These are phyloP conservation scores for Penicillium palitans DNA, from an alignment of 2,329 filamentous ascomycete species.

Conservation along the genomic window DNA sequence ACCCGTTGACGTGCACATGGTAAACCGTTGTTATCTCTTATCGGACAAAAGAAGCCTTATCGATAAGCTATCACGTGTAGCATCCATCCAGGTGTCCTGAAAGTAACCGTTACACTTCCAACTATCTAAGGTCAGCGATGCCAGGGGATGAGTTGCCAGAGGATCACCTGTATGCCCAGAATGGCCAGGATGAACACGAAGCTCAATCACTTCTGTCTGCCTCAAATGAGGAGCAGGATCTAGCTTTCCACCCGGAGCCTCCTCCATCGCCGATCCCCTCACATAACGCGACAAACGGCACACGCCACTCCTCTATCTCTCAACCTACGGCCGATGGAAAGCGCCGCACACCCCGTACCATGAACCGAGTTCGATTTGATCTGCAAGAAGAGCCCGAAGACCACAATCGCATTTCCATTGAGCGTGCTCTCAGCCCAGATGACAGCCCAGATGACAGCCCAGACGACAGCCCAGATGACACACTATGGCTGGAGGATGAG, in stretches of 20 bases:
- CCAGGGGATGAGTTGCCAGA: conserved; percentile 41
- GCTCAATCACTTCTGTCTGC: conserved; percentile 35
- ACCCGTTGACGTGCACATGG: neutral
- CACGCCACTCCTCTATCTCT: conserved; percentile 46
- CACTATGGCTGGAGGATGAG: conserved; percentile 57
- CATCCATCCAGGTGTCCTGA: conserved; percentile 24
- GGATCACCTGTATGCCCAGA: conserved; percentile 35
- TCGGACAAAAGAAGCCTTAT: neutral
- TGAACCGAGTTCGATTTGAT: conserved; percentile 75
- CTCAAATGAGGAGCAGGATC: conserved; percentile 31
- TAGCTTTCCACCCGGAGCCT: conserved; percentile 27
- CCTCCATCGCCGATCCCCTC: conserved; percentile 24
- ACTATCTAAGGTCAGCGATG: conserved; percentile 39
- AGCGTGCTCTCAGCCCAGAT: conserved; percentile 29
- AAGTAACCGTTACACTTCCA: conserved; percentile 14
- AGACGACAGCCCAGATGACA: conserved; percentile 34
- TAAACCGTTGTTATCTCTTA: conserved; percentile 3
- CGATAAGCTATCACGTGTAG: conserved; percentile 23
- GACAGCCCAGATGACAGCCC: conserved; percentile 33
- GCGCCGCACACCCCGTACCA: conserved; percentile 58
- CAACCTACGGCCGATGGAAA: conserved; percentile 42
- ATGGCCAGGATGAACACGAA: conserved; percentile 34
- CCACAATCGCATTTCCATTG: conserved; percentile 35
- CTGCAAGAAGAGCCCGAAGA: conserved; percentile 35
- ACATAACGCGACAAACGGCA: conserved; percentile 21